Percentiles rank a stretch among this genome's conserved stretches.
Conservation (phyloP, 2,329 filamentous ascomycete species). For the Triangularia setosa region DNA sequence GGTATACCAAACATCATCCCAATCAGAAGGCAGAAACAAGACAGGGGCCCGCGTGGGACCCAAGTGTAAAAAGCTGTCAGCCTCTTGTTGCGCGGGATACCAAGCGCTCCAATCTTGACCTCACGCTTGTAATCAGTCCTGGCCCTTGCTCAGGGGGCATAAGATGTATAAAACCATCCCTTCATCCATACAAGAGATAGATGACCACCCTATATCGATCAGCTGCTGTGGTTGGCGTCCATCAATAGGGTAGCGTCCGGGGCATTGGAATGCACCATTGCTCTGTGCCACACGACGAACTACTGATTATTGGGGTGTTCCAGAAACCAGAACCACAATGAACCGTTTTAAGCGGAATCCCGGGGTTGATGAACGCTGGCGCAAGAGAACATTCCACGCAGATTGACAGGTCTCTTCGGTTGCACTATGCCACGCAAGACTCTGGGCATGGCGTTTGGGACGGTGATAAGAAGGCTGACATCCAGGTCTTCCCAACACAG, state of each 20-base stretch:
- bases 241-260: not conserved
- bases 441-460: not conserved
- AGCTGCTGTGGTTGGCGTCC: not conserved
- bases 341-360: not conserved
- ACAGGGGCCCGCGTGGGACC: not conserved
- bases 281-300: not conserved
- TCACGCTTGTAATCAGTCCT: not conserved
- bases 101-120: not conserved
- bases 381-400: not conserved
- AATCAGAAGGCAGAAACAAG: not conserved
- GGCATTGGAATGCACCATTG: not conserved
- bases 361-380: not conserved
- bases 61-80: not conserved
- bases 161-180: not conserved
- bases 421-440: not conserved
- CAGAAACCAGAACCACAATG: not conserved
- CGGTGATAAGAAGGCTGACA: not conserved
- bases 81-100: not conserved
- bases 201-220: not conserved
- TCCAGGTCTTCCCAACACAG: not conserved
- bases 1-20: not conserved
- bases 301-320: not conserved
- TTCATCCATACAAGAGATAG: not conserved
- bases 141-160: not conserved
- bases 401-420: not conserved